Conservation (phyloP, 2,329 filamentous ascomycete species). For the Aspergillus tubingensis region DNA sequence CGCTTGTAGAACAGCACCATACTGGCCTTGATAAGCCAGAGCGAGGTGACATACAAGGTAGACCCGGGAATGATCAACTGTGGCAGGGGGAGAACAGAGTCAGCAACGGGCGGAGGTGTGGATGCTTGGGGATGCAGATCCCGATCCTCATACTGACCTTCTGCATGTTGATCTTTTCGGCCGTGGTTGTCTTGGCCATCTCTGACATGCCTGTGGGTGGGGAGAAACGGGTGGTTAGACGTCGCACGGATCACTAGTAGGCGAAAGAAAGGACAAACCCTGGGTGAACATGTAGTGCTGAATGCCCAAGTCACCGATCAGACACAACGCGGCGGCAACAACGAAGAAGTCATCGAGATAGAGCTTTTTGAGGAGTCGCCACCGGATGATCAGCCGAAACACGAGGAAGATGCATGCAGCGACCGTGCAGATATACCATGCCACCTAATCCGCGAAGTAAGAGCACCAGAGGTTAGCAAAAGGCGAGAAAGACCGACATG, state of each 20-base stretch:
- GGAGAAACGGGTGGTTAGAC: neutral
- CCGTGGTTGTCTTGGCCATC: slow-evolving; percentile 11
- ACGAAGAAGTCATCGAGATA: slow-evolving; percentile 23
- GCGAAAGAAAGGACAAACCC: slow-evolving; percentile 10
- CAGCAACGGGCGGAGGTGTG: neutral
- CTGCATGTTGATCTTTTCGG: slow-evolving; percentile 20
- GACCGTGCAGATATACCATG: slow-evolving; percentile 24
- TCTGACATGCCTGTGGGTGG: slow-evolving; percentile 20
- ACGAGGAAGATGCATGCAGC: slow-evolving; percentile 19
- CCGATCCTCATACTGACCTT: slow-evolving; percentile 15
- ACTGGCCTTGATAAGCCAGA: slow-evolving; percentile 25
- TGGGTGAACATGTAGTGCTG: slow-evolving; percentile 26
- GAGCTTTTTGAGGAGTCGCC: slow-evolving; percentile 18
- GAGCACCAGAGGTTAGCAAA: neutral
- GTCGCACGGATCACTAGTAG: neutral
- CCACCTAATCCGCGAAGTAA: slow-evolving; percentile 8
- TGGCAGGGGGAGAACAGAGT: neutral
- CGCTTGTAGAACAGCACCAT: slow-evolving; percentile 28
- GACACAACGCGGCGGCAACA: slow-evolving; percentile 12
- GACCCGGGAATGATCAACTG: slow-evolving; percentile 27
- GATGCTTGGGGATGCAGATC: neutral
- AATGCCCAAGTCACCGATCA: slow-evolving; percentile 22
- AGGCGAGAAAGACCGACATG: neutral
- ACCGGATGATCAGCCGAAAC: slow-evolving; percentile 18
- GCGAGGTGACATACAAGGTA: slow-evolving; percentile 25